Evolutionary conservation across 768 basidiomycete species (phyloP), one percentile per base, ranked within the genome.

Genomic region (Kwoniella bestiolae): DNA sequence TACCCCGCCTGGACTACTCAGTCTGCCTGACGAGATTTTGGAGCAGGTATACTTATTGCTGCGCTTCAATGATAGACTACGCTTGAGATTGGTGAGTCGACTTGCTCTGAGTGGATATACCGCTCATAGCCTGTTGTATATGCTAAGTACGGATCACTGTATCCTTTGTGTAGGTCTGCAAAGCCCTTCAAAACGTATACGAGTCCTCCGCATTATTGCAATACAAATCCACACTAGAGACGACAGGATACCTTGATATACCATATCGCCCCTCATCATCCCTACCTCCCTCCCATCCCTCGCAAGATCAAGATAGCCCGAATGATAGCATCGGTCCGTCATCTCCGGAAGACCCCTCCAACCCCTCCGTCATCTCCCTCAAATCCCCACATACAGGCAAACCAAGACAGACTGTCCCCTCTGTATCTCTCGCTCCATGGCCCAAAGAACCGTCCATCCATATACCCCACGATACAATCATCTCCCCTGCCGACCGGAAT

Each of bases 11-110:
- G 47, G 31, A 12, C 3, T 66, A 34, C 52, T 66, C 5, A 35
- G 25, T 45, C 49, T 76, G 9, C 75, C 75, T 6, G 65, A 59
- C 14, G 75, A 76, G 56, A 70, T 76, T 3, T 21, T 76, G 35
- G 72, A 74, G 45, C 70, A 72, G 57, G 49, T 76, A 9, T 76
- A 56, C 46, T 28, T 70, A n/a, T 28, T 45, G 3, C 44, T 76
- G 18, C 25, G 25, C 11, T 35, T 70, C 18, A 67, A 56, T 8
- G 70, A 69, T 21, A 63, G 72, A 26, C 50, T 76, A 12, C 16
- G n/a, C 2, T 46, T 76, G 16, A 29, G 63, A 23, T 53, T 57
- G 53, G 75, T 76, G 47, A 57, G 72, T 21, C 28, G 4, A 23
- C 51, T 45, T 46, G 29, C 44, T 6, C 5, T 26, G 29, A 14